Evolutionary conservation across 2,329 filamentous ascomycete genomes (phyloP).

Genomic region (Monilinia polystroma): DNA sequence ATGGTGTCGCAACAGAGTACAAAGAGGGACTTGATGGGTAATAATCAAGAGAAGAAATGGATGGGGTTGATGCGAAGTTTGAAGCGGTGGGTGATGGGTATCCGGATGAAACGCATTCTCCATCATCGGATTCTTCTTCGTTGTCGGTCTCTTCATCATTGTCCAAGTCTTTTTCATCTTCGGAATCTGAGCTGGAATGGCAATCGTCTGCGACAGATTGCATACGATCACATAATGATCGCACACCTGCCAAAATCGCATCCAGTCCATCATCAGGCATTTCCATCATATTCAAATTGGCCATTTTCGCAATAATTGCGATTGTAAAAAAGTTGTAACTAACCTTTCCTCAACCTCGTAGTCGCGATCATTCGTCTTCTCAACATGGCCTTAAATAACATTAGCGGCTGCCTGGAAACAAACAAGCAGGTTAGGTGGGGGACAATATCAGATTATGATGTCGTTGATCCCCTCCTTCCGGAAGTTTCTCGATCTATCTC

Average conservation of each 20-base stretch:
- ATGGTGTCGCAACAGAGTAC: background rate
- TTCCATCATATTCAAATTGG: background rate
- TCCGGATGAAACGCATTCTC: background rate
- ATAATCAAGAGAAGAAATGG: background rate
- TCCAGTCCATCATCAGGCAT: background rate
- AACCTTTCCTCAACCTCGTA: conserved; percentile 96
- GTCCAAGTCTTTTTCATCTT: conserved; percentile 4
- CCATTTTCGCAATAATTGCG: background rate
- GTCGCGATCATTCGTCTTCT: conserved; percentile 97
- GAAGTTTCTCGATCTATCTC: background rate
- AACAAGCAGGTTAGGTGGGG: background rate
- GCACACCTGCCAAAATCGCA: background rate
- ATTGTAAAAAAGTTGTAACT: conserved; percentile 31
- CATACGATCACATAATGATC: background rate
- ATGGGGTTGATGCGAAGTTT: background rate
- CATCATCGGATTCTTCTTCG: background rate
- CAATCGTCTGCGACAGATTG: background rate
- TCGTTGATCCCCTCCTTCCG: background rate
- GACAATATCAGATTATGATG: background rate
- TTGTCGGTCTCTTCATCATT: background rate
- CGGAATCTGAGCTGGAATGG: conserved; percentile 4
- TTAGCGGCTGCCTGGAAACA: conserved; percentile 12
- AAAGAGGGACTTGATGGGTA: background rate
- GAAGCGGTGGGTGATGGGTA: background rate
- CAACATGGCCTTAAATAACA: conserved; percentile 71